phyloP scores from a whole-genome alignment of 2,329 filamentous ascomycete species.

The Thielaviopsis musarum region DNA sequence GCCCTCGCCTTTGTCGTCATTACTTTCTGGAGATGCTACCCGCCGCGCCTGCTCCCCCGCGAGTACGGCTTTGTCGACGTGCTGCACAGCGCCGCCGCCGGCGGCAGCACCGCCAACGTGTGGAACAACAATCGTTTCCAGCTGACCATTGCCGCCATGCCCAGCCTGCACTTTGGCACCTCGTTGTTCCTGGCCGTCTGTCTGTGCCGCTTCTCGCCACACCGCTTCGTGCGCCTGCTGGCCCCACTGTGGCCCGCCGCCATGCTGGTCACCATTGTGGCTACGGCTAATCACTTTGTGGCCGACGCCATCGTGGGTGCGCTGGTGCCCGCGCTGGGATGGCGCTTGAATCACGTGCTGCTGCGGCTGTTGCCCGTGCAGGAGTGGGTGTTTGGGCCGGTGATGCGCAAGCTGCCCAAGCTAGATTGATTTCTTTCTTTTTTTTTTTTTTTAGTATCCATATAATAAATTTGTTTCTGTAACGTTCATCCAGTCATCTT shows the following conservation, averaged over 20 bases:
- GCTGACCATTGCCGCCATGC: slow-evolving; percentile 32
- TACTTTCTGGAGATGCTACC: slow-evolving; percentile 29
- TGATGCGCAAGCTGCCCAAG: slow-evolving; percentile 8
- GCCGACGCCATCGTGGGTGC: slow-evolving; percentile 22
- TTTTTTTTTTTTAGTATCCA: neutral
- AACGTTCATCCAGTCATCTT: too few relatives aligned
- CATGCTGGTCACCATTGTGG: slow-evolving; percentile 26
- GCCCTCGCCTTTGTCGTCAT: slow-evolving; percentile 30
- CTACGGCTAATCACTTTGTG: slow-evolving; percentile 25
- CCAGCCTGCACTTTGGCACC: slow-evolving; percentile 30
- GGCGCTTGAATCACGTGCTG: slow-evolving; percentile 18
- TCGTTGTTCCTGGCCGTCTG: slow-evolving; percentile 21
- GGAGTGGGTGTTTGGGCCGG: slow-evolving; percentile 16
- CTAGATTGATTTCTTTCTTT: neutral
- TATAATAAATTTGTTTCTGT: too few relatives aligned
- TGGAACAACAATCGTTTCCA: slow-evolving; percentile 31
- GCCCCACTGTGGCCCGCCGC: slow-evolving; percentile 26
- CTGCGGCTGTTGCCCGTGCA: slow-evolving; percentile 18
- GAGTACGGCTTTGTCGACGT: slow-evolving; percentile 31
- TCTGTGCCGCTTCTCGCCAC: slow-evolving; percentile 24
- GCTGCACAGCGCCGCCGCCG: slow-evolving; percentile 20
- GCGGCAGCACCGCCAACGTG: slow-evolving; percentile 16
- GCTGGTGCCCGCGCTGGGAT: slow-evolving; percentile 20
- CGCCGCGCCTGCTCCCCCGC: slow-evolving; percentile 29
- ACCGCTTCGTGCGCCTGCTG: slow-evolving; percentile 20